Base-by-base conservation (phyloP, 2,329 filamentous ascomycete genomes). In the Myriosclerotinia scirpicola region DNA sequence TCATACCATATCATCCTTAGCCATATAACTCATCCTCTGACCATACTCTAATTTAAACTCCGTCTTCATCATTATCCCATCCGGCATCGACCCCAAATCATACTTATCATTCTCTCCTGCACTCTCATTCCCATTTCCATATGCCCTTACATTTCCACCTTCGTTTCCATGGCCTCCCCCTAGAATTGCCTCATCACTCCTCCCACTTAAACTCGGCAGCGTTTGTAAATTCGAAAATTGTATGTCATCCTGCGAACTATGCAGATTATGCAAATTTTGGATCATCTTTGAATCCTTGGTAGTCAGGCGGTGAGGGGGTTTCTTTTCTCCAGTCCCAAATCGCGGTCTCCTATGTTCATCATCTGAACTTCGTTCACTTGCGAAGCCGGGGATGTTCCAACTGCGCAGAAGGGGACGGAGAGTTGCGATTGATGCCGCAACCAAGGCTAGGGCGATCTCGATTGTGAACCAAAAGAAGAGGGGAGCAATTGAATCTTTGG, bases 361-460 rank as follows among this genome's bases (percentile, higher is more conserved):
- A 26, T 36, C 14, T 26, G 30, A 48, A n/a, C 12, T 26, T 3
- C 2, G n/a, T 4, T 60, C 3, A 30, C 46, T 36, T 1, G 8
- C 1, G 36, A 65, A 65, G 4, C 54, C 64, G 20, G 42, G 14
- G 11, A 65, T 42, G 20, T 36, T 11, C 44, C 48, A 42, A 8
- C 12, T 42, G 5, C 54, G 44, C 6, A 65, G 54, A 8, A 65
- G 54, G 3, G 64, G 64, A 9, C 64, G 64, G 15, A 65, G 52
- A 17, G 64, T 65, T 5, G 54, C 36, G 2, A 42, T 26, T 30
- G 64, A 65, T 6, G 64, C 54, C 12, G 64, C 64, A 36, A 22
- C 22, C 34, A 65, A 53, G 22, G 36, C 64, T 0, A 65, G 54
- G 26, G 22, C 26, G 22, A 65, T 17, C 14, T 65, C 64, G 38